phyloP scores from a whole-genome alignment of 1,284 basidiomycete species.

The Cutaneotrichosporon spelunceum region DNA sequence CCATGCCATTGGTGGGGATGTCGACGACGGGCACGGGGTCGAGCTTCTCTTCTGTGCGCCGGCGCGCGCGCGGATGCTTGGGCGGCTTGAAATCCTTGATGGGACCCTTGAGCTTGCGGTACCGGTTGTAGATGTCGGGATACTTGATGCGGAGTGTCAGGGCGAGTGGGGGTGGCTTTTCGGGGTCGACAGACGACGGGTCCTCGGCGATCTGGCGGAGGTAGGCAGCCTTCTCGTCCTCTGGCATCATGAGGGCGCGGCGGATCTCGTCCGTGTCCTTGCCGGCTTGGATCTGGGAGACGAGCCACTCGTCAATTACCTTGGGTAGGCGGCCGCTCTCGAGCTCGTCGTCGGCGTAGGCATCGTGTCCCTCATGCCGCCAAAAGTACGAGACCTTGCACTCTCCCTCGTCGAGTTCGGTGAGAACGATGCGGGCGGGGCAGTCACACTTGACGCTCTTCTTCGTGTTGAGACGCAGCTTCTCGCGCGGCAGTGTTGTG shows the following conservation, averaged over 20 bases:
- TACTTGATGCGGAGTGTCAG: conserved; percentile 46
- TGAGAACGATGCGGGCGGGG: conserved; percentile 42
- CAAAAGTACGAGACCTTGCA: conserved; percentile 45
- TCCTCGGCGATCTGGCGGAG: conserved; percentile 37
- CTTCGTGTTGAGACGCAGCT: conserved; percentile 47
- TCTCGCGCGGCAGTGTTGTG: conserved; percentile 36
- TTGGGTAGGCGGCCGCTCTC: conserved; percentile 43
- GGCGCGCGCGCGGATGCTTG: conserved; percentile 25
- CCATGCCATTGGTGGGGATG: conserved; percentile 43
- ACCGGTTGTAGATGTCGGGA: conserved; percentile 50
- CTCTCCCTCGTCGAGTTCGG: conserved; percentile 40
- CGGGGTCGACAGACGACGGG: conserved; percentile 31
- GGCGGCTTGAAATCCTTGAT: conserved; percentile 40
- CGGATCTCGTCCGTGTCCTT: conserved; percentile 44
- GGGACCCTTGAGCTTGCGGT: conserved; percentile 45
- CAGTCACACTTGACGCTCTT: conserved; percentile 49
- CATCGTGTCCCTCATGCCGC: conserved; percentile 49
- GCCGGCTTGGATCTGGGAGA: conserved; percentile 40
- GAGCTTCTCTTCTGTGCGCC: conserved; percentile 8
- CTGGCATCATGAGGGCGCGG: conserved; percentile 36
- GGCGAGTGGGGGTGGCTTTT: conserved; percentile 42
- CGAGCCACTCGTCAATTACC: conserved; percentile 46
- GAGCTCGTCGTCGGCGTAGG: conserved; percentile 39
- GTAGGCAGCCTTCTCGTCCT: conserved; percentile 41
- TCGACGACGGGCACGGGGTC: conserved; percentile 51